Evolutionary conservation across 371 early-diverging fungal species (phyloP).

Genomic region (Capniomyces stellatus): DNA sequence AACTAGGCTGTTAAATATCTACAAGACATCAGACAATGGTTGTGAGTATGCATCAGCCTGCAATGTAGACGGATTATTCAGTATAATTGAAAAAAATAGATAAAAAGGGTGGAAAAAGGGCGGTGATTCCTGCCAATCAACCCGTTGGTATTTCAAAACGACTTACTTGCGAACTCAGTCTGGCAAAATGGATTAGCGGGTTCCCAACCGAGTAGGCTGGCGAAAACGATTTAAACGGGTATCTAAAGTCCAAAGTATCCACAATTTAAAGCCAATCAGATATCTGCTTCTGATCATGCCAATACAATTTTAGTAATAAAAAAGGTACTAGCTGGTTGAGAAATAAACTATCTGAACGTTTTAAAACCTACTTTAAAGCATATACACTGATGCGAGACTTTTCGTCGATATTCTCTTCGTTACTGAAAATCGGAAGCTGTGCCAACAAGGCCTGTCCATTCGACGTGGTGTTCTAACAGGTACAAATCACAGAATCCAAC

Average conservation of each 20-base stretch:
- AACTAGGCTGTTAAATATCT: constrained; percentile 37
- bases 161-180: constrained; percentile 34
- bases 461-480: constrained; percentile 74
- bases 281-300: no score
- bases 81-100: constrained; percentile 35
- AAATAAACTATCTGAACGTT: no score
- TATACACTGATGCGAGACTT: constrained; percentile 34
- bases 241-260: no score
- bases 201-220: constrained; percentile 25
- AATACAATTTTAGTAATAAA: no score
- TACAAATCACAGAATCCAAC: constrained; percentile 10
- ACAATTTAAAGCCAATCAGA: no score
- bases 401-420: constrained; percentile 29
- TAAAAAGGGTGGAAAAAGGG: constrained; percentile 33
- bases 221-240: constrained; percentile 22
- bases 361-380: no score
- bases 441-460: constrained; percentile 71
- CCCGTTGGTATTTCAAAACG: no score
- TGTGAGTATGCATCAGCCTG: no score
- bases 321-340: no score
- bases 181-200: constrained; percentile 8
- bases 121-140: no score
- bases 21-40: no score
- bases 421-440: constrained; percentile 46
- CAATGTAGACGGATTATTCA: no score